phyloP scores from a whole-genome alignment of 2,329 filamentous ascomycete species.

The Zopfia rhizophila region DNA sequence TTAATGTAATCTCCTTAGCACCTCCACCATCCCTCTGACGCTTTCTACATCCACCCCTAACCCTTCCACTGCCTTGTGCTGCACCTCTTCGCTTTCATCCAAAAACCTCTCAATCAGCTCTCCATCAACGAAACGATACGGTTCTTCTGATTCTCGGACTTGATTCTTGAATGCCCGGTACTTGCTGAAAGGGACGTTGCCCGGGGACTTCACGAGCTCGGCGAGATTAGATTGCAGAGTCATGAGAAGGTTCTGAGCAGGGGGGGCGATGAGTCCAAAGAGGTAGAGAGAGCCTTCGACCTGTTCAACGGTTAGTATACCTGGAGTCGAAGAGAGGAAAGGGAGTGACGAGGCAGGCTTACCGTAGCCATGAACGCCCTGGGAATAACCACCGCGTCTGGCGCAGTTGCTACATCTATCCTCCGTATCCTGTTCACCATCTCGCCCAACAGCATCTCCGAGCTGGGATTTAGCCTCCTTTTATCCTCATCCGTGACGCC shows the following conservation, averaged over 20 bases:
- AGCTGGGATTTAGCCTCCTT: conserved; percentile 75
- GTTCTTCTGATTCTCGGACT: conserved; percentile 76
- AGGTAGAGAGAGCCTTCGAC: conserved; percentile 93
- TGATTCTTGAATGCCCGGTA: conserved; percentile 86
- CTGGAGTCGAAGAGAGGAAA: neutral
- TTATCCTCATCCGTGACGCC: conserved; percentile 81
- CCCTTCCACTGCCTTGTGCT: conserved; percentile 63
- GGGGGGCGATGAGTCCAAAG: conserved; percentile 79
- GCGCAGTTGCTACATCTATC: conserved; percentile 72
- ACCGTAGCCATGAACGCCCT: conserved; percentile 90
- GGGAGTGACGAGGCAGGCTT: conserved; percentile 49
- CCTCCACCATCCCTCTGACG: conserved; percentile 69
- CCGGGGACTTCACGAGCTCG: conserved; percentile 72
- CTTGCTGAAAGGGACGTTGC: conserved; percentile 77
- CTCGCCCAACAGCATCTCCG: conserved; percentile 88
- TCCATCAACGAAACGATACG: conserved; percentile 89
- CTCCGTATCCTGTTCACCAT: conserved; percentile 89
- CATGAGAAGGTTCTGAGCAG: conserved; percentile 82
- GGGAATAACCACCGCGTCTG: conserved; percentile 76
- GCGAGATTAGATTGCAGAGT: conserved; percentile 80
- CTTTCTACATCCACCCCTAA: conserved; percentile 67
- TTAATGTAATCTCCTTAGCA: conserved; percentile 60
- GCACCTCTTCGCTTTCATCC: conserved; percentile 70
- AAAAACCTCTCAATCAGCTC: conserved; percentile 90
- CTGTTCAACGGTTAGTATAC: conserved; percentile 57